Evolutionary conservation across 768 basidiomycete genomes (phyloP).

Genomic region (Boletus reticuloceps): DNA sequence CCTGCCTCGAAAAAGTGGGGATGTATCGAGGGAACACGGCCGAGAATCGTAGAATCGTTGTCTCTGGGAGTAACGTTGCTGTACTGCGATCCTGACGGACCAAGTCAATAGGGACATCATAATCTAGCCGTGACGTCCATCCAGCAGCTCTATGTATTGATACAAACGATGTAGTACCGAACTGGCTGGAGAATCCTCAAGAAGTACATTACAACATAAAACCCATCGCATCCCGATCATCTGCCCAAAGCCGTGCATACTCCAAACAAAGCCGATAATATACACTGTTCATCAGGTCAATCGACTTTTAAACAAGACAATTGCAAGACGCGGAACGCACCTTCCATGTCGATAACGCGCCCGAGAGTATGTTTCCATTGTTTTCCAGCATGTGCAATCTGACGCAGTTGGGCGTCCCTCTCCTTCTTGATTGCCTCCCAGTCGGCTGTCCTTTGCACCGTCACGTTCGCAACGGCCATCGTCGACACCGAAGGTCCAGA

Average conservation of each 20-base stretch:
- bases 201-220: constrained; percentile 23
- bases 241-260: constrained; percentile 81
- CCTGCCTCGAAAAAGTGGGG: too few species aligned
- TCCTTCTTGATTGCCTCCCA: constrained; percentile 40
- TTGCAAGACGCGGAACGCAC: constrained; percentile 41
- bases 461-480: constrained; percentile 53
- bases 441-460: constrained; percentile 31
- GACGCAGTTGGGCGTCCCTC: constrained; percentile 68
- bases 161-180: too few species aligned
- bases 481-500: constrained; percentile 73
- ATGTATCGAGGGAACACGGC: too few species aligned
- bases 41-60: too few species aligned
- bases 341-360: constrained; percentile 88
- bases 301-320: neutral
- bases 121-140: too few species aligned
- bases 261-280: constrained; percentile 87
- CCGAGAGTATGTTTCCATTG: constrained; percentile 88
- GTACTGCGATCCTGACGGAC: too few species aligned
- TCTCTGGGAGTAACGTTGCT: too few species aligned
- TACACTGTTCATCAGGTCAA: constrained; percentile 52
- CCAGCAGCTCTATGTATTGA: too few species aligned
- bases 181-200: too few species aligned
- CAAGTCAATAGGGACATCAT: too few species aligned
- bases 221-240: constrained; percentile 76
- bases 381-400: constrained; percentile 88